Evolutionary conservation across 164 flowering plant species (phyloP), one percentile per base, ranked within the genome.

Genomic region (Sedum album): DNA sequence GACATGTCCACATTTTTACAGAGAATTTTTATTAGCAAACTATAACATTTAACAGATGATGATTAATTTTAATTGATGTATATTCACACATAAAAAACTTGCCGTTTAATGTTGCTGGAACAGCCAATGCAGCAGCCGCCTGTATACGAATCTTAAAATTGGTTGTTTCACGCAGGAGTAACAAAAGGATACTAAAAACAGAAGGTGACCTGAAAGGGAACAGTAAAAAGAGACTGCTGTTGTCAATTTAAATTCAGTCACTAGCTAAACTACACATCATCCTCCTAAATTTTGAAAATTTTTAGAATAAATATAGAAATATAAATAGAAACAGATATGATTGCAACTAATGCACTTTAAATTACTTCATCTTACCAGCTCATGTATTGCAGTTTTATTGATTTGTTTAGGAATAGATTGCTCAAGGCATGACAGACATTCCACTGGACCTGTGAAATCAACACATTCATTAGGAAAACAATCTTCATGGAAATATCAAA

Each of bases 391-490:
- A 89, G 82, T 66, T 71, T 79, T 68, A 94, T 62, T 35, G 91
- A 83, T 76, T 85, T 82, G 78, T 91, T 94, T 66, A 78, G 72
- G 80, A 91, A 94, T 31, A 94, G 79, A 77, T 94, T 86, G 84
- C 97, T 85, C 79, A 94, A 65, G 42, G 98, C 94, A 78, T 91
- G 96, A 76, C 98, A 94, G 60, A 88, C 98, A 82, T 94, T 94
- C 98, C 98, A 94, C 68, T 86, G 97, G 67, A 94, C 98, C 98
- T 90, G 87, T 70, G 13, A 31, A 70, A 72, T 63, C 74, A 5
- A 20, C 38, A 7, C 38, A 64, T 26, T 18, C 69, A 30, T 18
- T 46, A 60, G 23, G 5, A 28, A 31, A 0, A 68, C 25, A 14
- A 49, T 14, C 17, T 28, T 65, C 30, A 65, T 6, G 28, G 13